Base-by-base conservation (phyloP, 768 basidiomycete genomes). In the Tephrocybe rancida region DNA sequence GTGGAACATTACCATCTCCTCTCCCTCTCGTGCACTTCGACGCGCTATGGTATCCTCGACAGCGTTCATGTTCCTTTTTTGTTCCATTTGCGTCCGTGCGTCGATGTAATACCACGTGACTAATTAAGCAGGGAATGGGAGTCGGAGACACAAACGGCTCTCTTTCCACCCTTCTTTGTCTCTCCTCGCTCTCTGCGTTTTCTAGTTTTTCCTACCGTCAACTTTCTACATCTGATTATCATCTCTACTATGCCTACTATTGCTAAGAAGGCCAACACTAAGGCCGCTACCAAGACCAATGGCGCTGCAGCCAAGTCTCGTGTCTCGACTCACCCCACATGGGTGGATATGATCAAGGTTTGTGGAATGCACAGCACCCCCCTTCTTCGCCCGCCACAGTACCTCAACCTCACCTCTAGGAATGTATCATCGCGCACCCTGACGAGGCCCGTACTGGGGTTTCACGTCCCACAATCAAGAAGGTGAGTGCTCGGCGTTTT, bases 281-380 rank as follows among this genome's bases (percentile, higher is more conserved):
- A 75, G 70, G 57, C 72, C 22, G 51, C 73, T 27, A 44, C 67
- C 35, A 77, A 75, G 64, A 60, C 69, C 41, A 60, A 65, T 62
- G 60, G 60, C 21, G 50, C 72, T 42, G 60, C 70, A 44, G 59
- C 61, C 53, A 77, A 73, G 64, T 57, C 73, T 61, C 68, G 73
- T 64, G 61, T 72, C 45, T 61, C 73, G 32, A 62, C 76, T 43
- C 87, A 88, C 70, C 87, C 87, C 5, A 72, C 78, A 55, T 89
- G 87, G 87, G 75, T 84, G 52, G 87, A 88, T 63, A 89, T 89
- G 87, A 89, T 89, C 71, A 89, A 86, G 79, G 87, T 88, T 60
- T 59, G 74, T 60, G 48, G 55, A 55, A 60, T 19, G 25, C 35
- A 18, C 35, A 22, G 11, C 32, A 30, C 11, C 19, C 21, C 21